Percentiles rank a stretch among this genome's conserved stretches.
Evolutionary conservation across 1,284 basidiomycete species (phyloP).

Genomic region (Vanrija humicola): DNA sequence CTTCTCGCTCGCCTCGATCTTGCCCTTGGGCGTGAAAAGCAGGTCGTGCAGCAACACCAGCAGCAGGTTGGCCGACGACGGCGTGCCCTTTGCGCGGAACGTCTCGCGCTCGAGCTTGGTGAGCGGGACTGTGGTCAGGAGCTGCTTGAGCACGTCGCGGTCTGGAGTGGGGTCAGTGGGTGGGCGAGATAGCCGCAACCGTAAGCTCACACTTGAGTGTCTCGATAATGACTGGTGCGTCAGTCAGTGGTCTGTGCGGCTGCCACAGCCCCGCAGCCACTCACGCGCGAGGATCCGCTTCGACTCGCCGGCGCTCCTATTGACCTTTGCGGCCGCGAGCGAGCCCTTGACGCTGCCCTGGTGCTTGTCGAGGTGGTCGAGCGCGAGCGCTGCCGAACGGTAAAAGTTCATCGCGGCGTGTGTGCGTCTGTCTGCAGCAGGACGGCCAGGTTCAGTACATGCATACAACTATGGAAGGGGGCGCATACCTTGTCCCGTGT

Average conservation of each 20-base stretch:
- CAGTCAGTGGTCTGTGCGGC: neutral
- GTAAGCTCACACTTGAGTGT: conserved; percentile 90
- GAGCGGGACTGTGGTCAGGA: conserved; percentile 66
- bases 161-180: conserved; percentile 55
- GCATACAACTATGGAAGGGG: conserved; percentile 4
- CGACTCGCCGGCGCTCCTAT: conserved; percentile 59
- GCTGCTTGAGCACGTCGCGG: conserved; percentile 49
- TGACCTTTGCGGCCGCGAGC: conserved; percentile 39
- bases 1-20: conserved; percentile 73
- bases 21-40: conserved; percentile 63
- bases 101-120: conserved; percentile 68
- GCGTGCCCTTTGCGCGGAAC: conserved; percentile 49
- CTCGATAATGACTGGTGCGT: conserved; percentile 70
- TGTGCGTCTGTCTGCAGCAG: neutral
- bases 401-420: conserved; percentile 77
- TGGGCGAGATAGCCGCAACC: neutral
- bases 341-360: conserved; percentile 66
- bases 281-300: conserved; percentile 56
- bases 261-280: conserved; percentile 4
- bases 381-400: conserved; percentile 73
- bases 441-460: conserved; percentile 7
- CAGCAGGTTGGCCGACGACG: conserved; percentile 62
- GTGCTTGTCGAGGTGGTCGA: conserved; percentile 79
- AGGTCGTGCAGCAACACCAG: conserved; percentile 84
- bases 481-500: no score